Percentiles rank a stretch among this genome's conserved stretches.
phyloP scores from a whole-genome alignment of 306 rosid genomes.

The Quillaja saponaria region DNA sequence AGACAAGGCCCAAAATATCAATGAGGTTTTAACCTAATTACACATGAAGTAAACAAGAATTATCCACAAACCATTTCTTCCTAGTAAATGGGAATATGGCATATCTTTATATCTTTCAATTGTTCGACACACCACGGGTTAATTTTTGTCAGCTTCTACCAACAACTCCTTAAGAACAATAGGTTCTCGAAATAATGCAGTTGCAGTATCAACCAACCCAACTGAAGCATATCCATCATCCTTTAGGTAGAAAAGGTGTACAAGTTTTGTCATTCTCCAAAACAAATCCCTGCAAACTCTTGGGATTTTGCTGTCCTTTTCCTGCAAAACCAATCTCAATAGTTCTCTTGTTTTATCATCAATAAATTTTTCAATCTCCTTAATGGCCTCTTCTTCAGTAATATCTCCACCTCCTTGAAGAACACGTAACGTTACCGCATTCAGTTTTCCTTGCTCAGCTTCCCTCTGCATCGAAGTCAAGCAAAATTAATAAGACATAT shows the following conservation, averaged over 20 bases:
- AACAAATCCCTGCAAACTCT: constrained; percentile 84
- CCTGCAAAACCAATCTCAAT: constrained; percentile 60
- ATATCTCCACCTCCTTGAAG: constrained; percentile 36
- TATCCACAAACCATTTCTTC: no score
- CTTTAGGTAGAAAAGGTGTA: constrained; percentile 67
- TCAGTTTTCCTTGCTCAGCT: constrained; percentile 74
- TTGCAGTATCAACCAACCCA: constrained; percentile 52
- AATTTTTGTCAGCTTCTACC: no score
- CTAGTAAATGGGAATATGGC: no score
- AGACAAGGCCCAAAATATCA: no score
- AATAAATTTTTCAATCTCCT: constrained; percentile 41
- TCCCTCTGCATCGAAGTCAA: constrained; percentile 61
- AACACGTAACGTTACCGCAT: constrained; percentile 47
- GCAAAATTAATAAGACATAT: neutral
- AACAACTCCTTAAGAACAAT: constrained; percentile 39
- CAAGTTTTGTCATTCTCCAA: constrained; percentile 69
- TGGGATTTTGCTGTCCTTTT: constrained; percentile 58
- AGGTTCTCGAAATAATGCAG: constrained; percentile 56
- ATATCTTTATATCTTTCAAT: no score
- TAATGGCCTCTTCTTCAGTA: constrained; percentile 45
- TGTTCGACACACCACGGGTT: no score
- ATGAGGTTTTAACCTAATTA: no score
- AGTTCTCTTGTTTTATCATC: constrained; percentile 58
- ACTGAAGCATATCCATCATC: constrained; percentile 72
- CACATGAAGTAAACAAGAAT: no score